Conservation (phyloP, 2,329 filamentous ascomycete genomes). For the Geosmithia putterillii region DNA sequence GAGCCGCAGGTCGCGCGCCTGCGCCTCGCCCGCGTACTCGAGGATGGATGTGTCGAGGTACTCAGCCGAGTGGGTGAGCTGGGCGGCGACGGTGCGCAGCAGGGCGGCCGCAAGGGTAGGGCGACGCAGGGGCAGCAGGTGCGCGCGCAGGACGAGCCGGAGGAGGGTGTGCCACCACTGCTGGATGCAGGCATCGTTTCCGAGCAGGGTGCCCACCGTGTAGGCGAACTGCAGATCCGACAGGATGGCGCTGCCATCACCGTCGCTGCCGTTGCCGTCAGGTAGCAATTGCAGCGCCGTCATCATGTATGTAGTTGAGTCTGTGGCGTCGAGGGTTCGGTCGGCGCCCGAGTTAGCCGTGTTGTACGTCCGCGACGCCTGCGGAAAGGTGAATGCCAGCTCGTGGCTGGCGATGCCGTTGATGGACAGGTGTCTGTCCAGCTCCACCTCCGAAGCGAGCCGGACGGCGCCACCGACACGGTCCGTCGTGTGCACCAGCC, state of each 20-base stretch:
- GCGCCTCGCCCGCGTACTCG: conserved; percentile 18
- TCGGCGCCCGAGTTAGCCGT: conserved; percentile 20
- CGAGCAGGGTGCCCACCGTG: conserved; percentile 42
- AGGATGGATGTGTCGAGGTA: conserved; percentile 33
- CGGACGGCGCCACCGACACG: conserved; percentile 29
- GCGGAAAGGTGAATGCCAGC: conserved; percentile 35
- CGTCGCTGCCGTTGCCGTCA: conserved; percentile 17
- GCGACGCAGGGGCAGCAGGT: conserved; percentile 25
- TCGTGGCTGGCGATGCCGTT: conserved; percentile 22
- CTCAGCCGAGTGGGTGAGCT: conserved; percentile 39
- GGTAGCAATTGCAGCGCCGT: conserved; percentile 20
- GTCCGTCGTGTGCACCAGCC: conserved; percentile 42
- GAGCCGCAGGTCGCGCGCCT: conserved; percentile 25
- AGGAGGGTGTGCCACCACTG: conserved; percentile 49
- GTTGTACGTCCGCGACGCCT: conserved; percentile 28
- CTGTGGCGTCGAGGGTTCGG: conserved; percentile 29
- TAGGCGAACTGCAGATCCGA: conserved; percentile 51
- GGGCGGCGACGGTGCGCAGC: conserved; percentile 37
- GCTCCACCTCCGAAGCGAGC: conserved; percentile 23
- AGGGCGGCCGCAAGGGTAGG: conserved; percentile 34
- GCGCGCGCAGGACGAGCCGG: conserved; percentile 37
- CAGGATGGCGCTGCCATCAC: conserved; percentile 22
- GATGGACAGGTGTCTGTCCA: conserved; percentile 21
- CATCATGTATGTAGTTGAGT: conserved; percentile 34
- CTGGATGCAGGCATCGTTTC: conserved; percentile 46